phyloP scores from a whole-genome alignment of 2,329 filamentous ascomycete genomes.

The Fusarium xylarioides region DNA sequence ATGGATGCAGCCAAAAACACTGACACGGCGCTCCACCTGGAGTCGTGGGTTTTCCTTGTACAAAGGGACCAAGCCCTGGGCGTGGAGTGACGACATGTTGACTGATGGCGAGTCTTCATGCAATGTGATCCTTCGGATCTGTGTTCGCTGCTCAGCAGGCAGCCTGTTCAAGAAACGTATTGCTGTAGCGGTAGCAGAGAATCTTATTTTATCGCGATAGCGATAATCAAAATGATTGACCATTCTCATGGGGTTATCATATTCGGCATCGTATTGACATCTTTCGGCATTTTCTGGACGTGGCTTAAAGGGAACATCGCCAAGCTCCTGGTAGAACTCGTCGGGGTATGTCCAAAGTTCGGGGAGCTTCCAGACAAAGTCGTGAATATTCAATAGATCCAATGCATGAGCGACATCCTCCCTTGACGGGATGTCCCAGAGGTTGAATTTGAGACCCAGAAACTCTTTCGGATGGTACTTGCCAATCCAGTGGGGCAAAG shows the following conservation, averaged over 20 bases:
- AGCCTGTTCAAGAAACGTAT: slow-evolving; percentile 10
- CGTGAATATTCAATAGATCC: background rate
- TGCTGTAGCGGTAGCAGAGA: slow-evolving; percentile 21
- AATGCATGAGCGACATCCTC: rapidly evolving
- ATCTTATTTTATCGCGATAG: background rate
- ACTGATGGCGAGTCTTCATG: slow-evolving; percentile 5
- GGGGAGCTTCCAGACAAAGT: background rate
- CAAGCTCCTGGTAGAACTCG: background rate
- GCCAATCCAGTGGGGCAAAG: background rate
- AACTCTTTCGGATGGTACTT: background rate
- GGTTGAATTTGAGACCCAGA: background rate
- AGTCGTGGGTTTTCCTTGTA: slow-evolving; percentile 10
- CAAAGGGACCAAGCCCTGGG: background rate
- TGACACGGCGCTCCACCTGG: slow-evolving; percentile 13
- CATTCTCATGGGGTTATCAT: background rate
- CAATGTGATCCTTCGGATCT: background rate
- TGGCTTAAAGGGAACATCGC: rapidly evolving
- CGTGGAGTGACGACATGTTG: background rate
- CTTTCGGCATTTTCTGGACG: background rate
- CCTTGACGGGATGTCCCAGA: background rate
- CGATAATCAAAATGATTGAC: background rate
- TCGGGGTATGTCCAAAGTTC: background rate
- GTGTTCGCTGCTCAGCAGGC: background rate
- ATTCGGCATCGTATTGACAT: background rate
- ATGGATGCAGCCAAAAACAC: background rate